Conservation (phyloP, 352 stramenopile species). For the Halophytophthora batemanensis region DNA sequence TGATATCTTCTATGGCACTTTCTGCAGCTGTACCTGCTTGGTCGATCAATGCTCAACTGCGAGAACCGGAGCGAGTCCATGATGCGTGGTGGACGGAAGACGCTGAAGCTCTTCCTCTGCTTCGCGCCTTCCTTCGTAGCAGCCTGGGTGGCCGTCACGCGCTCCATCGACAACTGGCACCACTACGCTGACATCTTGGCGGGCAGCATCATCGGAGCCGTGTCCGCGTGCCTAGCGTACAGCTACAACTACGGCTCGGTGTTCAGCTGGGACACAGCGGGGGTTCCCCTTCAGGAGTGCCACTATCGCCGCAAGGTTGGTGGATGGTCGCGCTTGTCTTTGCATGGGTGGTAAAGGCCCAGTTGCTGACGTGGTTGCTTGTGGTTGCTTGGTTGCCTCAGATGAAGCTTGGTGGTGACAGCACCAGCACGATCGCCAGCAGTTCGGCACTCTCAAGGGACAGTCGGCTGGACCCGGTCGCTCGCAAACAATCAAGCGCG, state of each 20-base stretch:
- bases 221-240: conserved; percentile 39
- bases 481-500: conserved; percentile 7
- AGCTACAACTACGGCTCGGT: conserved; percentile 64
- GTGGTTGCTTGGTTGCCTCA: not conserved
- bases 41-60: conserved; percentile 49
- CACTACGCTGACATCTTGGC: conserved; percentile 75
- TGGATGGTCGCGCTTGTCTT: no score
- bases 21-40: conserved; percentile 65
- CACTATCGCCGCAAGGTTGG: conserved; percentile 2
- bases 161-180: conserved; percentile 79
- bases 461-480: no score
- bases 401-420: not conserved
- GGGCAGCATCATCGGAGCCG: conserved; percentile 48
- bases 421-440: no score
- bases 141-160: conserved; percentile 65
- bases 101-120: conserved; percentile 65
- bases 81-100: conserved; percentile 43
- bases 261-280: conserved; percentile 46
- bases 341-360: no score
- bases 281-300: conserved; percentile 35
- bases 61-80: conserved; percentile 41
- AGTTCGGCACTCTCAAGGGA: no score
- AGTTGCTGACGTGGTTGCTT: no score
- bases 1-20: conserved; percentile 2
- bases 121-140: conserved; percentile 59